Percentiles rank a stretch among this genome's conserved stretches.
phyloP scores from a whole-genome alignment of 2,329 filamentous ascomycete species.

The Trichoderma gracile region DNA sequence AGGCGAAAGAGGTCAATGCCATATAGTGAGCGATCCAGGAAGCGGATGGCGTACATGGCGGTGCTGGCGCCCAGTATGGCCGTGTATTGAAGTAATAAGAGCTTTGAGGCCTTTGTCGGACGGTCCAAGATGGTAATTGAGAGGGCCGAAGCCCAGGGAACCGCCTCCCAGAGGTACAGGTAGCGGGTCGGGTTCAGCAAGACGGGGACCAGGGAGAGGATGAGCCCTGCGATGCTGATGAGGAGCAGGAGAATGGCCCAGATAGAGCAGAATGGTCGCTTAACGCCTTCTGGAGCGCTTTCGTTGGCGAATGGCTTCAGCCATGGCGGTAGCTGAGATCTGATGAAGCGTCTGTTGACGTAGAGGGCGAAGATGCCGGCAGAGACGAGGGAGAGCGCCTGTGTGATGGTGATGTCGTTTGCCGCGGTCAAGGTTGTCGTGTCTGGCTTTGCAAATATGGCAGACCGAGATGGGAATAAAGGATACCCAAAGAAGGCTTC shows the following conservation, averaged over 20 bases:
- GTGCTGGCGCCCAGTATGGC: slow-evolving; percentile 38
- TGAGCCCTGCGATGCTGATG: slow-evolving; percentile 40
- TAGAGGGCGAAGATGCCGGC: slow-evolving; percentile 37
- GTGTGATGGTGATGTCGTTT: slow-evolving; percentile 29
- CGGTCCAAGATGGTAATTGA: slow-evolving; percentile 43
- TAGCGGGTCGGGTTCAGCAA: slow-evolving; percentile 35
- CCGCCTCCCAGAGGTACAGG: slow-evolving; percentile 38
- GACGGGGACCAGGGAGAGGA: slow-evolving; percentile 37
- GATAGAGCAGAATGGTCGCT: slow-evolving; percentile 40
- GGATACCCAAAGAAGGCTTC: background rate
- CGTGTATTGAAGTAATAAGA: slow-evolving; percentile 44
- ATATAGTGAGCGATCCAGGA: slow-evolving; percentile 32
- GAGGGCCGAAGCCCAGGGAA: slow-evolving; percentile 43
- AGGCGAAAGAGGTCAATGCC: slow-evolving; percentile 33
- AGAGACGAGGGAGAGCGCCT: slow-evolving; percentile 33
- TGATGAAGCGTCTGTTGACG: slow-evolving; percentile 32
- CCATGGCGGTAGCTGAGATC: slow-evolving; percentile 43
- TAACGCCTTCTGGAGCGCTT: slow-evolving; percentile 30
- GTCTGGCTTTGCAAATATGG: background rate
- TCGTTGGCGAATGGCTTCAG: slow-evolving; percentile 48
- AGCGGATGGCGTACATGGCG: slow-evolving; percentile 36
- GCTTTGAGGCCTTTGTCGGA: slow-evolving; percentile 46
- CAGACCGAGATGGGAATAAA: background rate
- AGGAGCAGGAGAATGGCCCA: slow-evolving; percentile 43
- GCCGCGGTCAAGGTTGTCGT: background rate